A percentile compares a stretch with the other conserved stretches of the same genome.
These are phyloP conservation scores for Ceratocystis ficicola DNA, from an alignment of 2,329 filamentous ascomycete genomes.

Conservation along the genomic window DNA sequence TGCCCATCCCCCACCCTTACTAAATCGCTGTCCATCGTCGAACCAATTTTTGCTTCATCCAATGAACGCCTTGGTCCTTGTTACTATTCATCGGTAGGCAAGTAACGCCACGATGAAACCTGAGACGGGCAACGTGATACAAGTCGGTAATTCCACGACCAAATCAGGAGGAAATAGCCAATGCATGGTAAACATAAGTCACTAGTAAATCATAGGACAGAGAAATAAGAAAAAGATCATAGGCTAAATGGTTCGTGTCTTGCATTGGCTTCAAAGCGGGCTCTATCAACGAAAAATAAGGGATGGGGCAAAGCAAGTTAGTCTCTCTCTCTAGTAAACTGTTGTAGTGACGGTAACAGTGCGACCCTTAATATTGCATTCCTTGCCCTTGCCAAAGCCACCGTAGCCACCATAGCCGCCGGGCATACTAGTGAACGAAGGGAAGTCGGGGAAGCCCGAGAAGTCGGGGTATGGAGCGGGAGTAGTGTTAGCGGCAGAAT, in stretches of 20 bases:
- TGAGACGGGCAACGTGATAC: not conserved
- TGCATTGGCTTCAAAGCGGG: not conserved
- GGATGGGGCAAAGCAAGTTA: not conserved
- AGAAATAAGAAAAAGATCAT: not conserved
- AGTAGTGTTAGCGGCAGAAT: not conserved
- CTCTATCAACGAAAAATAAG: not conserved
- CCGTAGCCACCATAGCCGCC: not conserved
- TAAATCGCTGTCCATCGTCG: not conserved
- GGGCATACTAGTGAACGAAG: not conserved
- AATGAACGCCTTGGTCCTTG: not conserved
- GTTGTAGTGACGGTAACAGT: slow-evolving; percentile 9
- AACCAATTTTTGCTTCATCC: not conserved
- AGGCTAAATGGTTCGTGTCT: not conserved
- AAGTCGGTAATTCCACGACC: not conserved
- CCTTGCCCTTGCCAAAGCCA: slow-evolving; percentile 1
- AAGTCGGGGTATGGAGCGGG: not conserved
- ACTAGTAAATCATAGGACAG: not conserved
- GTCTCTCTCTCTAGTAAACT: slow-evolving; percentile 5
- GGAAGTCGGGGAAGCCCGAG: slow-evolving; percentile 8
- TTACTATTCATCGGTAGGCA: not conserved
- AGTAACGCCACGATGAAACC: slow-evolving; percentile 4
- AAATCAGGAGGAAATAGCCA: not conserved
- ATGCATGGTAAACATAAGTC: not conserved
- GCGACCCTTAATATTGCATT: not conserved
- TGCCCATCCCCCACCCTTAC: too few relatives aligned